These are phyloP conservation scores for Chaetomium sp. DNA, from an alignment of 2,329 filamentous ascomycete genomes.

Conservation along the genomic window DNA sequence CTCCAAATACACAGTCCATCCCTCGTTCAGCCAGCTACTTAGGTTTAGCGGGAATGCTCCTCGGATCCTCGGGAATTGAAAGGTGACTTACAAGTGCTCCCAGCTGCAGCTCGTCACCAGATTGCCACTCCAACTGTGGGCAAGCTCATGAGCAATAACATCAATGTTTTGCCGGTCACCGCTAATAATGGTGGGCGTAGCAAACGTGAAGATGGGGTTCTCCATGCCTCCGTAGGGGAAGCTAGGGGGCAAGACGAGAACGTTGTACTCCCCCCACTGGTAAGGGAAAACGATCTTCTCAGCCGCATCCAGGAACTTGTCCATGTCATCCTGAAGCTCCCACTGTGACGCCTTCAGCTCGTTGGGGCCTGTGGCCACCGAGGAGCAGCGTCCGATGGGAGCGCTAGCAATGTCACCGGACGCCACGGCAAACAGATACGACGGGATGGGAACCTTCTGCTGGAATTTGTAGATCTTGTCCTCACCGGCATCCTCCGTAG, in stretches of 20 bases:
- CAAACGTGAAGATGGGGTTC: constrained; percentile 91
- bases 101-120: constrained; percentile 71
- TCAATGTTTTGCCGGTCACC: constrained; percentile 89
- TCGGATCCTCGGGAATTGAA: not conserved
- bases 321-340: constrained; percentile 87
- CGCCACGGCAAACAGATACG: constrained; percentile 90
- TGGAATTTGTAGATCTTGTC: constrained; percentile 74
- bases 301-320: constrained; percentile 82
- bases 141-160: constrained; percentile 83
- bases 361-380: constrained; percentile 82
- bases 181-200: constrained; percentile 88
- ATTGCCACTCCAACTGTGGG: constrained; percentile 82
- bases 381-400: constrained; percentile 77
- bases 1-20: constrained; percentile 94
- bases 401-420: constrained; percentile 78
- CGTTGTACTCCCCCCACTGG: constrained; percentile 91
- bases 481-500: constrained; percentile 42
- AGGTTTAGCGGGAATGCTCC: not conserved
- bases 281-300: constrained; percentile 81
- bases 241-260: constrained; percentile 79
- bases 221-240: constrained; percentile 91
- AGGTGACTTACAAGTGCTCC: constrained; percentile 62
- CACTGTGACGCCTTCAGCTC: constrained; percentile 77
- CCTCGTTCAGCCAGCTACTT: constrained; percentile 60
- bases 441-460: constrained; percentile 87